Conservation (phyloP, 306 rosid genomes). For the Cicer pinnatifidum region DNA sequence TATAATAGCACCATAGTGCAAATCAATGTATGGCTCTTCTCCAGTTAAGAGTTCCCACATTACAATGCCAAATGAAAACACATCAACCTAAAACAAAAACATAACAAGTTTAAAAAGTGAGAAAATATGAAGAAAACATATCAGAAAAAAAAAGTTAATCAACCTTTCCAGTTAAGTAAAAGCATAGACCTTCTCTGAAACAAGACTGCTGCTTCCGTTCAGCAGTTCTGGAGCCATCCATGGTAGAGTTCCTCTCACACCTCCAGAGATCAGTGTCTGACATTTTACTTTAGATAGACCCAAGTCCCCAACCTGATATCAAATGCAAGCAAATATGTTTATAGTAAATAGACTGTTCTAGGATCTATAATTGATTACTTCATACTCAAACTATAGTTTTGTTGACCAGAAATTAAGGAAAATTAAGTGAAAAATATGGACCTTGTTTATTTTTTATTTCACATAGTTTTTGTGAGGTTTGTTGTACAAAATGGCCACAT, state of each 20-base stretch:
- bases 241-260: constrained; percentile 93
- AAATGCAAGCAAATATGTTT: constrained; percentile 42
- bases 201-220: constrained; percentile 92
- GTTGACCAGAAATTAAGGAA: constrained; percentile 20
- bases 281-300: constrained; percentile 94
- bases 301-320: constrained; percentile 83
- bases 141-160: background rate
- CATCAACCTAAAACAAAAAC: constrained; percentile 65
- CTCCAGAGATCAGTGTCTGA: constrained; percentile 83
- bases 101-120: constrained; percentile 4
- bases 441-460: background rate
- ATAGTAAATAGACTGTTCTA: constrained; percentile 28
- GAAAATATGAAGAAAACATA: background rate
- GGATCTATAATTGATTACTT: constrained; percentile 1
- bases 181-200: constrained; percentile 82
- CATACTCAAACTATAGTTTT: constrained; percentile 18
- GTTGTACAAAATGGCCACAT: background rate
- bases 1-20: constrained; percentile 89
- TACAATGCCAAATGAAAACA: constrained; percentile 83
- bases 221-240: constrained; percentile 97
- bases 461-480: background rate
- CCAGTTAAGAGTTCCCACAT: constrained; percentile 94
- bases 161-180: background rate
- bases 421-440: background rate
- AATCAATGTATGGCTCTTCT: constrained; percentile 84